Evolutionary conservation across 768 basidiomycete species (phyloP).

Genomic region (Holtermanniella nyarrowii): DNA sequence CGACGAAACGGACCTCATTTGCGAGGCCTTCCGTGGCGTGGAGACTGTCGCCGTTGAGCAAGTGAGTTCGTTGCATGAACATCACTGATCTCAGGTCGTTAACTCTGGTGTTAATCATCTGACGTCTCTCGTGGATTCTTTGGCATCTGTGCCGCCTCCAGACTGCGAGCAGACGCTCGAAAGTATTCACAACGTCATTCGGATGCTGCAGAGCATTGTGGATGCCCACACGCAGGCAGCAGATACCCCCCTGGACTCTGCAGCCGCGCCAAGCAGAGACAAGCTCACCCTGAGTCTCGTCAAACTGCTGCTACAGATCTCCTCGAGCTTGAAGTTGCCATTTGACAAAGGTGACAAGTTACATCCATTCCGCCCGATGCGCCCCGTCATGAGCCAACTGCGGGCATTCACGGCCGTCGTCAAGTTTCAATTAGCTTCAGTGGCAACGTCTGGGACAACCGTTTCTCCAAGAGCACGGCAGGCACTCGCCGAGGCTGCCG

Average conservation of each 20-base stretch:
- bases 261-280: not conserved
- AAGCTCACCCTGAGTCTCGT: not conserved
- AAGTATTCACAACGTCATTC: not conserved
- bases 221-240: not conserved
- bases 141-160: too few relatives aligned
- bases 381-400: not conserved
- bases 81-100: slow-evolving; percentile 16
- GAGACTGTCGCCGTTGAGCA: slow-evolving; percentile 24
- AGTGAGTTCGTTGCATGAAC: slow-evolving; percentile 10
- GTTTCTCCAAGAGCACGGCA: not conserved
- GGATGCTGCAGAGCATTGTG: not conserved
- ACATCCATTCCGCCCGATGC: not conserved
- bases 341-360: too few relatives aligned
- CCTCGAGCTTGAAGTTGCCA: too few relatives aligned
- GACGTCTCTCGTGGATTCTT: slow-evolving; percentile 7
- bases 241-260: not conserved
- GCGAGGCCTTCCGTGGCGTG: slow-evolving; percentile 33
- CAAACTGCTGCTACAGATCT: too few relatives aligned
- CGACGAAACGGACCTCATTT: slow-evolving; percentile 32
- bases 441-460: not conserved
- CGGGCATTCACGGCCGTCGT: not conserved
- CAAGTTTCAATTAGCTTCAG: not conserved
- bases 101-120: slow-evolving; percentile 28
- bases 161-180: too few relatives aligned
- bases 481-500: not conserved